Base-by-base conservation (phyloP, 1,139 yeast genomes). In the Komagataea norvegica region DNA sequence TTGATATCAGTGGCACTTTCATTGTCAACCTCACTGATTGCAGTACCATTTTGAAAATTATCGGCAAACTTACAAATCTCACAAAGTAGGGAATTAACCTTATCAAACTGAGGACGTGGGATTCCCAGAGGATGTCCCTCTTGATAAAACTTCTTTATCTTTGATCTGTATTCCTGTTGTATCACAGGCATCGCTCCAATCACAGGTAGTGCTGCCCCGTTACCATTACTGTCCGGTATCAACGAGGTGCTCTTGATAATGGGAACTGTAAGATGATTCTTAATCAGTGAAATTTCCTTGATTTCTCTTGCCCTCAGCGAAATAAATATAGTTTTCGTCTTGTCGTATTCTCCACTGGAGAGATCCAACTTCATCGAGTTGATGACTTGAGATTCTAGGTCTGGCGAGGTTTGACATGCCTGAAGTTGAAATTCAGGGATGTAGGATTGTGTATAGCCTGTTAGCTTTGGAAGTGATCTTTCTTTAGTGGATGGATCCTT, bases 261-360 rank as follows among this genome's bases (percentile, higher is more conserved):
- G n/a, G n/a, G n/a, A n/a, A n/a, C n/a, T n/a, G 8, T 5, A 9
- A 11, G 17, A 8, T n/a, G 11, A 11, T 13, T 56, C 35, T 48
- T 55, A 30, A 44, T 61, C 66, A 75, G 64, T 35, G 70, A 70
- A 18, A 77, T 65, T 31, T 71, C 64, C 49, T 74, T 74, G 34
- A 77, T 72, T 46, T 77, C 84, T 21, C 82, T 58, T 1, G 78
- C 77, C 29, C 82, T 56, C 33, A 77, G 59, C 38, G 78, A 72
- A 3, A 77, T 57, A 8, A 64, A 41, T 7, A 65, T 42, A 0
- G 66, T 59, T 19, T 50, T 55, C 2, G 64, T 51, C 21, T 65
- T 54, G 5, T n/a, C 21, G 30, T 30, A 37, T 15, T 19, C 34
- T n/a, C 34, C 34, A 19, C 10, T 21, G 6, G 25, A 13, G 38